Evolutionary conservation across 345 rosid species (phyloP), one percentile per base, ranked within the genome.

Genomic region (Eucalyptus dawsonii): DNA sequence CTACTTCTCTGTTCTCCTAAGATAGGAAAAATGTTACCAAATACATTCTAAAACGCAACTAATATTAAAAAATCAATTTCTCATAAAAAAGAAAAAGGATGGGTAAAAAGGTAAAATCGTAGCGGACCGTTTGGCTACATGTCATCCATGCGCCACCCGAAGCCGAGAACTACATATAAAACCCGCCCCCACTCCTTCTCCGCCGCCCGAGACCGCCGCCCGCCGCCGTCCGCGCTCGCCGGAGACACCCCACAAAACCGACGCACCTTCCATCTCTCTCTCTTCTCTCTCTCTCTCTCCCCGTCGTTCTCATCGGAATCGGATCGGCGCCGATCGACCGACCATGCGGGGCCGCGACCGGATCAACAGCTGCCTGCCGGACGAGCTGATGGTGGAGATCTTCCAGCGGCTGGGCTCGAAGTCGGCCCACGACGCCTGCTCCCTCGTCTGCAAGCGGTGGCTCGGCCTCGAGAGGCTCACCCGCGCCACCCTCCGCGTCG

Each of bases 401-500:
- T 93, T 97, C 93, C 88, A 90, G 88, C 97, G 93, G 88, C 93
- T 97, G 50, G 96, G 94, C 65, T 92, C 96, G 34, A 97, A 96
- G 90, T 58, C 91, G 29, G 91, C 90, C 92, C 97, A 93, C 53
- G 99, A 97, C 88, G 94, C 99, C 85, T 96, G 97, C 88, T 96
- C 99, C 27, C 97, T 97, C 91, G 99, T 96, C 90, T 97, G 99
- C 94, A 93, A 91, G 89, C 97, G 99, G 56, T 97, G 99, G 99
- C 93, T 95, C 40, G 37, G 89, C 47, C 96, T 97, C 62, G 98
- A 96, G 87, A 96, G 99, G 2, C 93, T 96, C 91, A 93, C 95
- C 92, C 97, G 99, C 44, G 90, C 97, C 87, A 96, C 97, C 56
- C 96, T 97, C 87, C 97, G 98, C 42, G 93, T 96, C 90, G 97